Evolutionary conservation across 306 rosid species (phyloP), one percentile per base, ranked within the genome.

Genomic region (Vicia villosa): DNA sequence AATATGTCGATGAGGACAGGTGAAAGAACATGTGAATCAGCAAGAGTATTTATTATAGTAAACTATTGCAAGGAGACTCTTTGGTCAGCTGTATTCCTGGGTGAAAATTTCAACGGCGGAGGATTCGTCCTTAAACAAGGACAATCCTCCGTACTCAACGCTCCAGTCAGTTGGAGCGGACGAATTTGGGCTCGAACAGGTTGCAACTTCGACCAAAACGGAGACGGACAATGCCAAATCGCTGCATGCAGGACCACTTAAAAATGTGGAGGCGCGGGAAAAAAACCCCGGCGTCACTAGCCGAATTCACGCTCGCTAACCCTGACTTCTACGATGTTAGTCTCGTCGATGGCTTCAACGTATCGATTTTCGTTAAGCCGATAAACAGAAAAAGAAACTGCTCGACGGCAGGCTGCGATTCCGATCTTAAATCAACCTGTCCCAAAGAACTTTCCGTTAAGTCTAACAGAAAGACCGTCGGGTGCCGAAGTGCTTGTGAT

Each of bases 131-230:
- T 94, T 4, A 90, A 94, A 62, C 83, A 79, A 1, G 88, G 89
- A 8, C 88, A 94, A 16, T 80, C 97, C 13, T 7, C 42, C 0
- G 86, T 88, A 3, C 76, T 77, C 80, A 90, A 85, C 0, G 96
- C 97, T 12, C 97, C 97, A 3, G 73, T 84, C 0, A 64, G 86
- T 0, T 94, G 98, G 98, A 71, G 81, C 0, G 98, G 98, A 3
- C 76, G 98, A n/a, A 88, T 94, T 10, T 94, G 97, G 97, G 97
- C 92, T 13, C 84, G 98, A 75, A 90, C 92, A 1, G 96, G 98
- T 0, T 94, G 98, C 89, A 83, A 78, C n/a, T 94, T 94, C 56
- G 85, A 88, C 83, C 43, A 64, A 20, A 43, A 4, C n/a, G 98
- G 97, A 3, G 57, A 11, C 2, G 96, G 97, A 0, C 1, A 63